Evolutionary conservation across 2,329 filamentous ascomycete genomes (phyloP), one percentile per base, ranked within the genome.

Genomic region (Graphilbum sp.): DNA sequence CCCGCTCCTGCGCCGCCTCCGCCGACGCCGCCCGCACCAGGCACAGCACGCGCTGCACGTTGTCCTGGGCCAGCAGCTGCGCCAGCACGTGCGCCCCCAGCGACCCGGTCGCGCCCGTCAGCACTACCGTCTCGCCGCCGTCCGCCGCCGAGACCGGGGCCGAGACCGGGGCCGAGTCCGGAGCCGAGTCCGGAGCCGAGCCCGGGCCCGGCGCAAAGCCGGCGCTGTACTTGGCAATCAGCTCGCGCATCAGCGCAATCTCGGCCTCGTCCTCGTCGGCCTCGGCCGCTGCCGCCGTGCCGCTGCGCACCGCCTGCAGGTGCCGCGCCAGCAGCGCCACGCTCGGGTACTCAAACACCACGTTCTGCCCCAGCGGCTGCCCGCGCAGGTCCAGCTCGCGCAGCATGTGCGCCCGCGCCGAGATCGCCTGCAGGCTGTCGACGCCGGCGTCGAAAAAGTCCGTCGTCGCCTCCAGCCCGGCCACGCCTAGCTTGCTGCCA

Each of bases 41-140:
- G 39, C 64, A 66, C 55, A 67, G 72, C 2, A 75, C 54, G 7
- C 54, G 55, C 24, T 57, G 54, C 24, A 82, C 59, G 17, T 69
- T 67, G 11, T 69, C 62, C n/a, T 69, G 60, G 2, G 63, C 59
- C 2, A 69, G 65, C 13, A 82, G 63, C n/a, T 72, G 66, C 4
- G 67, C 64, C 2, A 73, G 59, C 1, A 77, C 56, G 45, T 78
- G 73, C 0, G 70, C 62, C 2, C 77, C 77, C 0, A 81, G 59
- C 2, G 74, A 75, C 1, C 77, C 77, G 0, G 77, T 81, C 0
- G 68, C 66, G 2, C 77, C 77, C 0, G 76, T 81, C 4, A 81
- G 7, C 30, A 35, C 33, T 27, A 33, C 17, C 33, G 23, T 11
- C n/a, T n/a, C n/a, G n/a, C n/a, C n/a, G n/a, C n/a, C n/a, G n/a